phyloP scores from a whole-genome alignment of 352 stramenopile genomes.

The Bremia lactucae region DNA sequence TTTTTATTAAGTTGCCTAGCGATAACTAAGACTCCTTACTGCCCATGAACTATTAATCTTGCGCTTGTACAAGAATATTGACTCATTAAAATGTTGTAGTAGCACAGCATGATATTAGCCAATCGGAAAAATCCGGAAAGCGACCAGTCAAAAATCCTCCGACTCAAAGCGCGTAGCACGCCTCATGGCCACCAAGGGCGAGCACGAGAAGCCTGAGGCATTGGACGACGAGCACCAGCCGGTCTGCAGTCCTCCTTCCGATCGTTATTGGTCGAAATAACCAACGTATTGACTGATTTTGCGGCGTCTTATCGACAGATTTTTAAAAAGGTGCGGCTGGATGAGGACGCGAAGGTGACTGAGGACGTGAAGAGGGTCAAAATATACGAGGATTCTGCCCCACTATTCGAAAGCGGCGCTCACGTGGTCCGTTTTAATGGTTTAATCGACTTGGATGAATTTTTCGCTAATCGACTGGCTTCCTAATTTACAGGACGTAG shows the following conservation, averaged over 20 bases:
- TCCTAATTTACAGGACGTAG: conserved; percentile 1
- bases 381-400: conserved; percentile 23
- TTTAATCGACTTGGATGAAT: neutral
- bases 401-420: conserved; percentile 17
- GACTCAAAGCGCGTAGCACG: neutral
- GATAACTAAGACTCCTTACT: too few relatives aligned
- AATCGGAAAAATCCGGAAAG: conserved; percentile 7
- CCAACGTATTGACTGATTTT: neutral
- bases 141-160: conserved; percentile 19
- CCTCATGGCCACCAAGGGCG: conserved; percentile 56
- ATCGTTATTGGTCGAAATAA: neutral
- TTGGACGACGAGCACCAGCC: conserved; percentile 49
- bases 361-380: conserved; percentile 38
- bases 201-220: conserved; percentile 65
- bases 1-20: too few relatives aligned
- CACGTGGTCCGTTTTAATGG: conserved; percentile 9
- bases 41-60: too few relatives aligned
- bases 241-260: conserved; percentile 8
- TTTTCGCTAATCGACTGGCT: conserved; percentile 1
- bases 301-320: conserved; percentile 14
- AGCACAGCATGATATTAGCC: too few relatives aligned
- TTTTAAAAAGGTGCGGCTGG: conserved; percentile 49
- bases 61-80: too few relatives aligned
- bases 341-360: conserved; percentile 35
- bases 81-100: too few relatives aligned